These are phyloP conservation scores for Nepenthes mirabilis DNA, from an alignment of 148 eudicot genomes.

Conservation along the genomic window DNA sequence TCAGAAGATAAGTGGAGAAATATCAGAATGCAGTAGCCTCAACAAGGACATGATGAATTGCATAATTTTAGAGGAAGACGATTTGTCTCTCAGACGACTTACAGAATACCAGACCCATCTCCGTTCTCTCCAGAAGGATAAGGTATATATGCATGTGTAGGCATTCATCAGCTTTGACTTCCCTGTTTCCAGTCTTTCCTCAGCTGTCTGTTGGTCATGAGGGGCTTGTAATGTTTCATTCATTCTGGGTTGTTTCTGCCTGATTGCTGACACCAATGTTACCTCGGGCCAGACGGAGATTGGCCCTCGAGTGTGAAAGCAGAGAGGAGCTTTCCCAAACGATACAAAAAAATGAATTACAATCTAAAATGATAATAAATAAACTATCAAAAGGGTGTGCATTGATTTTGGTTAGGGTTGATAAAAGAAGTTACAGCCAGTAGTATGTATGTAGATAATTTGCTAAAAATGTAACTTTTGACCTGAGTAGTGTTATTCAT, in stretches of 20 bases:
- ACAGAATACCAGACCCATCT: slow-evolving; percentile 40
- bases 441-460: neutral
- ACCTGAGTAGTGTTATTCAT: neutral
- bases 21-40: slow-evolving; percentile 36
- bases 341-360: too few species aligned
- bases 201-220: neutral
- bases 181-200: neutral
- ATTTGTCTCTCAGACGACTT: slow-evolving; percentile 49
- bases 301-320: too few species aligned
- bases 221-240: too few species aligned
- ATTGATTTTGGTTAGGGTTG: too few species aligned
- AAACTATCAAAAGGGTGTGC: too few species aligned
- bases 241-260: too few species aligned
- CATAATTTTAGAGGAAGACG: slow-evolving; percentile 33
- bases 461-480: neutral
- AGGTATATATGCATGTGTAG: slow-evolving; percentile 21
- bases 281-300: too few species aligned
- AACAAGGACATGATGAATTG: slow-evolving; percentile 16
- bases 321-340: too few species aligned
- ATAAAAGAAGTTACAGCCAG: too few species aligned
- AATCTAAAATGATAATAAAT: too few species aligned
- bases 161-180: neutral
- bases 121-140: slow-evolving; percentile 46
- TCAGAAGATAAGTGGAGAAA: slow-evolving; percentile 35
- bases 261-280: too few species aligned